Evolutionary conservation across 2,329 filamentous ascomycete species (phyloP).

Genomic region (Aspergillus phoenicis): DNA sequence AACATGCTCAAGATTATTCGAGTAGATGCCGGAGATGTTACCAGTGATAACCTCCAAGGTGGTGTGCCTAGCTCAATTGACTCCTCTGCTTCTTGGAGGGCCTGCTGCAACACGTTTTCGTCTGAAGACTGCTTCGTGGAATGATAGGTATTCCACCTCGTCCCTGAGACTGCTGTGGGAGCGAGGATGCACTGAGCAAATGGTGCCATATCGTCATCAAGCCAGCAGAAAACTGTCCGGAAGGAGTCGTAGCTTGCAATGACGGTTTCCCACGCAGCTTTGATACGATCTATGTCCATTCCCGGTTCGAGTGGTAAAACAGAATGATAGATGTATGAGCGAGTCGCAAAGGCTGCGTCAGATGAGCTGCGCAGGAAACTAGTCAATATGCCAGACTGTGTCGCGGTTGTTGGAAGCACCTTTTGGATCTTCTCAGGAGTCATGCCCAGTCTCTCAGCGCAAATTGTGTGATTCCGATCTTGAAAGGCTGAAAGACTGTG

Average conservation of each 20-base stretch:
- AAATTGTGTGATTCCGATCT: constrained; percentile 19
- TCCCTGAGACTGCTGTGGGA: constrained; percentile 12
- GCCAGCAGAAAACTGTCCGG: constrained; percentile 35
- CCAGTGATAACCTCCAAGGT: constrained; percentile 30
- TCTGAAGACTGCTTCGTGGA: constrained; percentile 14
- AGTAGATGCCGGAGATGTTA: constrained; percentile 9
- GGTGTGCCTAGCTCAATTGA: constrained; percentile 21
- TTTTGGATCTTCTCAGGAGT: constrained; percentile 25
- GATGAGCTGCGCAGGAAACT: constrained; percentile 34
- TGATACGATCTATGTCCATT: constrained; percentile 27
- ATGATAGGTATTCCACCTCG: constrained; percentile 22
- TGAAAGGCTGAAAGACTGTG: constrained; percentile 22
- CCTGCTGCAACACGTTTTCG: constrained; percentile 24
- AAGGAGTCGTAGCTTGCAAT: constrained; percentile 35
- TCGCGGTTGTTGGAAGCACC: constrained; percentile 38
- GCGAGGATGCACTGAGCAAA: constrained; percentile 39
- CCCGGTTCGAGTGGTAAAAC: constrained; percentile 28
- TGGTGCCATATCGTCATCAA: constrained; percentile 38
- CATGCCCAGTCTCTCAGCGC: constrained; percentile 24
- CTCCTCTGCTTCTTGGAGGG: constrained; percentile 23
- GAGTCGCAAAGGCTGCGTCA: constrained; percentile 15
- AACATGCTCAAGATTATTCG: constrained; percentile 38
- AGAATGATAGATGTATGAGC: constrained; percentile 38
- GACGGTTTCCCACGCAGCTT: constrained; percentile 29
- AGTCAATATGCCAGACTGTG: constrained; percentile 39